Evolutionary conservation across 495 filamentous ascomycete species (phyloP).

Genomic region (Neurospora intermedia): DNA sequence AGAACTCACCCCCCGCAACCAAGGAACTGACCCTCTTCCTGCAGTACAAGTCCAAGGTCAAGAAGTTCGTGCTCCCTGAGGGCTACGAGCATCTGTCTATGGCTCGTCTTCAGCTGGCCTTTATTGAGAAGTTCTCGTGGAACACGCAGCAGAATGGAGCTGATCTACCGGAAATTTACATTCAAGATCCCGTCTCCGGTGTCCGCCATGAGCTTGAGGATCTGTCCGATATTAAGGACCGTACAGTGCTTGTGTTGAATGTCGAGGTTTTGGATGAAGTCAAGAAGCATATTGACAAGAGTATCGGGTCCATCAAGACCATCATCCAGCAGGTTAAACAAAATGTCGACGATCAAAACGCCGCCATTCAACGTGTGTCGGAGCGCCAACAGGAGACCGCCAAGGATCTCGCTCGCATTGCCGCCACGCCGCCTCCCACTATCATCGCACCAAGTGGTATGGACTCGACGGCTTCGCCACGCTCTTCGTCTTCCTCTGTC

Average conservation of each 20-base stretch:
- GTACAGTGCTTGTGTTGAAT: conserved; percentile 86
- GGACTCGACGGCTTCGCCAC: conserved; percentile 23
- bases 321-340: conserved; percentile 74
- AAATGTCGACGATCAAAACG: conserved; percentile 68
- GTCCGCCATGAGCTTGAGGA: conserved; percentile 95
- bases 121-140: conserved; percentile 99
- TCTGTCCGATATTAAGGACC: conserved; percentile 87
- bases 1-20: conserved; percentile 64
- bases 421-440: conserved; percentile 48
- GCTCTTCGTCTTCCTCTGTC: conserved; percentile 10
- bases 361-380: conserved; percentile 74
- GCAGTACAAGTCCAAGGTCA: conserved; percentile 93
- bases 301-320: conserved; percentile 65
- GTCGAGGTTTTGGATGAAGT: conserved; percentile 94
- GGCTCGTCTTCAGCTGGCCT: conserved; percentile 84
- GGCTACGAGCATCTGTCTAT: conserved; percentile 75
- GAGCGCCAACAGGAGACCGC: conserved; percentile 84
- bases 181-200: conserved; percentile 89
- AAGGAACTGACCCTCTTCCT: conserved; percentile 94
- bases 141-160: conserved; percentile 89
- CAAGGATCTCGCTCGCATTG: conserved; percentile 79
- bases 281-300: conserved; percentile 90
- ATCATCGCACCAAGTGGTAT: conserved; percentile 18
- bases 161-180: conserved; percentile 93
- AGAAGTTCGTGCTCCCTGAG: conserved; percentile 84